Conservation (phyloP, 768 basidiomycete genomes). For the Mrakia gelida region DNA sequence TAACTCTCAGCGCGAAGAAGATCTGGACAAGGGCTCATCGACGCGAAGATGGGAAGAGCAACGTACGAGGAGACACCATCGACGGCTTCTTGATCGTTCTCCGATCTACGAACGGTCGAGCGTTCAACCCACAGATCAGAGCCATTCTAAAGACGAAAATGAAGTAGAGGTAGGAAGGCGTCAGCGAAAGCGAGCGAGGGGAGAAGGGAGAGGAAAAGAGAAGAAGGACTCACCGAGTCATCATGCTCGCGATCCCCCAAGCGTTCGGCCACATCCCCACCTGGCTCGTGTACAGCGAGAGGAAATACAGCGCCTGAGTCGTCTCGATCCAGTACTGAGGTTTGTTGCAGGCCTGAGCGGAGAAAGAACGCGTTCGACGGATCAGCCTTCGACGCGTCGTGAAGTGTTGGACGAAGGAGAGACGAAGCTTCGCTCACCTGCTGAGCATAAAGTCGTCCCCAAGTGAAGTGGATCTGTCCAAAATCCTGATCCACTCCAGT, state of each 20-base stretch:
- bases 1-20: background rate
- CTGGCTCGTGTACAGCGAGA: background rate
- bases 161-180: background rate
- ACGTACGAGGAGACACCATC: background rate
- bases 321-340: background rate
- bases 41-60: background rate
- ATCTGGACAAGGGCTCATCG: background rate
- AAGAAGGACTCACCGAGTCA: too few species aligned
- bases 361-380: background rate
- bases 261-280: background rate
- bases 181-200: background rate
- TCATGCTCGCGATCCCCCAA: background rate
- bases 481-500: conserved; percentile 3
- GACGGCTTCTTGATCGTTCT: background rate
- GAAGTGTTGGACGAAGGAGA: too few species aligned
- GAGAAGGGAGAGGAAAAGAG: background rate
- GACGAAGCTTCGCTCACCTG: background rate
- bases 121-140: background rate
- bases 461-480: conserved; percentile 15
- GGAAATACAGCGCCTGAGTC: background rate
- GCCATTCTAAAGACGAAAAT: background rate
- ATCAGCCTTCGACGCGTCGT: too few species aligned
- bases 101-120: background rate
- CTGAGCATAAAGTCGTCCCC: background rate
- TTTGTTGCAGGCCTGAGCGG: background rate